Percentiles rank a stretch among this genome's conserved stretches.
These are phyloP conservation scores for Phytophthora europaea DNA, from an alignment of 352 stramenopile species.

Conservation along the genomic window DNA sequence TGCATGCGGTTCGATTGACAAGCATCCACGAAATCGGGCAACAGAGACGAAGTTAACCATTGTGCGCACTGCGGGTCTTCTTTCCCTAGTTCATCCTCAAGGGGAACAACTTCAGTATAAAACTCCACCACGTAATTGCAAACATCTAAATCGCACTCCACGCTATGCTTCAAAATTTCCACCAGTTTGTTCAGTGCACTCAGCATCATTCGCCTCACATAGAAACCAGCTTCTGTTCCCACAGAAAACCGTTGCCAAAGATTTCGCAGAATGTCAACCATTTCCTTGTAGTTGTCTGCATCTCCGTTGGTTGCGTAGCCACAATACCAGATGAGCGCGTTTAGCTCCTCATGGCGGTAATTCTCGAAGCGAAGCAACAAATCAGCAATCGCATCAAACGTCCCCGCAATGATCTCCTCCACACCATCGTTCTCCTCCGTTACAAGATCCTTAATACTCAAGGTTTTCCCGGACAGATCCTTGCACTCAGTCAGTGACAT, in stretches of 20 bases:
- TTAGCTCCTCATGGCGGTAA: conserved; percentile 71
- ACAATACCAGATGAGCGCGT: conserved; percentile 75
- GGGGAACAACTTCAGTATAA: conserved; percentile 71
- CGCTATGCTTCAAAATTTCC: conserved; percentile 78
- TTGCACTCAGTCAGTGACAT: conserved; percentile 60
- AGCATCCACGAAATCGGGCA: conserved; percentile 79
- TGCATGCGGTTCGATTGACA: conserved; percentile 63
- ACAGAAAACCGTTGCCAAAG: conserved; percentile 40
- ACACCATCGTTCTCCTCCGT: conserved; percentile 61
- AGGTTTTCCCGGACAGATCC: conserved; percentile 32
- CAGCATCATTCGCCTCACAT: conserved; percentile 79
- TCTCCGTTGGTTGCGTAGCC: conserved; percentile 44
- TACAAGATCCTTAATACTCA: conserved; percentile 60
- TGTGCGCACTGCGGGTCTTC: conserved; percentile 80
- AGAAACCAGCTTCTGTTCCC: conserved; percentile 43
- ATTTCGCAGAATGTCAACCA: conserved; percentile 64
- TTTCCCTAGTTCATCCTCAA: conserved; percentile 49
- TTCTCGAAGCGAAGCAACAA: conserved; percentile 65
- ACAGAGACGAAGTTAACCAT: conserved; percentile 73
- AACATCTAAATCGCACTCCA: conserved; percentile 68
- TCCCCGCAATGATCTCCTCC: conserved; percentile 73
- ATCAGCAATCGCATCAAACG: conserved; percentile 66
- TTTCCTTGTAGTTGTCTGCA: conserved; percentile 42
- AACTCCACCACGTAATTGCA: conserved; percentile 77
- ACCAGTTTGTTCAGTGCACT: conserved; percentile 83